Conservation (phyloP, 2,329 filamentous ascomycete genomes). For the Monilinia fructigena region DNA sequence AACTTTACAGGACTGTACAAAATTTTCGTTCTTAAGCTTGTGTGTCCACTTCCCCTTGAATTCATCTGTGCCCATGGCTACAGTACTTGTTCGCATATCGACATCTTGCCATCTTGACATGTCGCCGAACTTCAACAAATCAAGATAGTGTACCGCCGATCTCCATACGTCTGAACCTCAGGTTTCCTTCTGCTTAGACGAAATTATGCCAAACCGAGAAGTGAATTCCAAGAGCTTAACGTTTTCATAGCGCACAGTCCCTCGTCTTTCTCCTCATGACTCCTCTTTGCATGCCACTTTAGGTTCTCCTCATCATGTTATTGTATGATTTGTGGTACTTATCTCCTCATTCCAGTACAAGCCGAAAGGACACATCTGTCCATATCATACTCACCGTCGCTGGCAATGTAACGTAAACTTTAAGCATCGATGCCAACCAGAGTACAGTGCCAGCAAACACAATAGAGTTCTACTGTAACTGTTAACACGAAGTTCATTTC, state of each 20-base stretch:
- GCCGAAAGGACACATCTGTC: background rate
- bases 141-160: background rate
- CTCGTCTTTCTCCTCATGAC: background rate
- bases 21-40: background rate
- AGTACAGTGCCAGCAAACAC: background rate
- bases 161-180: background rate
- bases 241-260: conserved; percentile 6
- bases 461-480: background rate
- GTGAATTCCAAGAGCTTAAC: conserved; percentile 13
- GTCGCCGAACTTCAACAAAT: background rate
- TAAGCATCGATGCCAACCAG: background rate
- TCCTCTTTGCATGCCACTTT: background rate
- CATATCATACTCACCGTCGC: background rate
- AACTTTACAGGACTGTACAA: background rate
- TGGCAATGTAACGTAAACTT: background rate
- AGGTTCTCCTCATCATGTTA: background rate
- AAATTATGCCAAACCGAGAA: background rate
- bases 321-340: background rate
- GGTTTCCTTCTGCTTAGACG: background rate
- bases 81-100: background rate
- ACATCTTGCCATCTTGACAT: background rate
- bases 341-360: background rate
- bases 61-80: background rate
- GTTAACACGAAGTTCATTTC: background rate
- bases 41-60: background rate